Evolutionary conservation across 2,329 filamentous ascomycete genomes (phyloP), one percentile per base, ranked within the genome.

Genomic region (Calonectria pauciramosa): DNA sequence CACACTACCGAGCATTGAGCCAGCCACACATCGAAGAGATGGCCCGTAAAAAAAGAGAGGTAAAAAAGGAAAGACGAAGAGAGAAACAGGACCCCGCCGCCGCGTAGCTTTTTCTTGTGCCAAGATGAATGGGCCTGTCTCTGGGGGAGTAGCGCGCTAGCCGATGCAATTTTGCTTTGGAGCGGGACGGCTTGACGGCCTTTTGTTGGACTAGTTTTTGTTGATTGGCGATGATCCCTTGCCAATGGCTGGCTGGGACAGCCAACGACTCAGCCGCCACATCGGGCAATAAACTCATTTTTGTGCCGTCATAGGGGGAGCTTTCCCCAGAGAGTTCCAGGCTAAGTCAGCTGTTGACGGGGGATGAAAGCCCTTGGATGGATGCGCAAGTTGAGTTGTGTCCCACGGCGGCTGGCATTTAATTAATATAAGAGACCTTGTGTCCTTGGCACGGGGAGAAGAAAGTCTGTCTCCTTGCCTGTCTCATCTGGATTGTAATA

Each of bases 301-400:
- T 36, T 30, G 56, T 41, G 56, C 56, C 56, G 56, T 63, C 56
- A 63, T 63, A 63, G 56, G 60, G 60, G 60, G 36, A 28, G 60
- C 38, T 23, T 32, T 65, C 41, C 41, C 26, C 38, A 49, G 38
- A 65, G 41, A 65, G 60, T 65, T 65, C 60, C 7, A 49, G 26
- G 18, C 60, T 65, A 65, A 65, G 38, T 49, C 38, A 65, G 60
- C 38, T 65, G 38, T 65, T 63, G 38, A 65, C 60, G 20, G 38
- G 60, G 60, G 41, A 65, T n/a, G 41, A 65, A 34, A 28, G 56
- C n/a, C 34, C 34, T 41, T 23, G 38, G 3, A 10, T 60, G 32
- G n/a, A n/a, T n/a, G n/a, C n/a, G n/a, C 36, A 38, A 34, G 60
- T 30, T 32, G 60, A 47, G 41, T 7, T 26, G 20, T 41, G 51